These are phyloP conservation scores for Trichoderma aggressivum DNA, from an alignment of 2,329 filamentous ascomycete genomes.

Conservation along the genomic window DNA sequence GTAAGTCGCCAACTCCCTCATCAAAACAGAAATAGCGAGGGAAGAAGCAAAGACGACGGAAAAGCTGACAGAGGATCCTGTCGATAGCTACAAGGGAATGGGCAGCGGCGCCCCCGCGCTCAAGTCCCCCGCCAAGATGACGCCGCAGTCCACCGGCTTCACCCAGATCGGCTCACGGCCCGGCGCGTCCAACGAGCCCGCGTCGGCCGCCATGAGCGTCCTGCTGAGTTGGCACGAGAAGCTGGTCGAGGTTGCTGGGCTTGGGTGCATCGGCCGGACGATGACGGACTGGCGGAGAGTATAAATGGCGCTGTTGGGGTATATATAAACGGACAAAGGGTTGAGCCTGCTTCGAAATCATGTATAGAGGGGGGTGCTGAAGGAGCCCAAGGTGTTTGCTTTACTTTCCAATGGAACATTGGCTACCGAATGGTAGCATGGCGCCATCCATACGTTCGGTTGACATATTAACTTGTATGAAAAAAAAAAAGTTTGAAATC, in stretches of 20 bases:
- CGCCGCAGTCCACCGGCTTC: constrained; percentile 77
- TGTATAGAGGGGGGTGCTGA: neutral
- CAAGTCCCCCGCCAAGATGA: constrained; percentile 44
- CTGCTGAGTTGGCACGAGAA: constrained; percentile 98
- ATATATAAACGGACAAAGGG: neutral
- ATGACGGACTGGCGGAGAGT: constrained; percentile 94
- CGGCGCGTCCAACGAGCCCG: constrained; percentile 58
- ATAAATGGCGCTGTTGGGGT: constrained; percentile 23
- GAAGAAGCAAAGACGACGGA: neutral
- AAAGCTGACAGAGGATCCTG: neutral
- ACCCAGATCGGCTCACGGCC: constrained; percentile 67
- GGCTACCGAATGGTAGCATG: neutral
- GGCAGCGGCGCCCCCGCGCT: constrained; percentile 41
- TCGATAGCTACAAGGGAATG: constrained; percentile 85
- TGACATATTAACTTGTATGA: neutral
- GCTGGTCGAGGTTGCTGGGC: constrained; percentile 87
- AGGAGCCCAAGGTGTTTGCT: constrained; percentile 6
- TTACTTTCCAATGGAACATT: neutral
- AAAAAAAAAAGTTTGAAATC: neutral
- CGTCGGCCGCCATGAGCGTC: constrained; percentile 91
- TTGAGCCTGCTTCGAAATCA: neutral
- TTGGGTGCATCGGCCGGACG: constrained; percentile 85
- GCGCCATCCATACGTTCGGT: neutral
- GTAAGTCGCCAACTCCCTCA: constrained; percentile 49
- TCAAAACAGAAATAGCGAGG: neutral